phyloP scores from a whole-genome alignment of 2,329 filamentous ascomycete species.

The Cytospora paraplurivora region DNA sequence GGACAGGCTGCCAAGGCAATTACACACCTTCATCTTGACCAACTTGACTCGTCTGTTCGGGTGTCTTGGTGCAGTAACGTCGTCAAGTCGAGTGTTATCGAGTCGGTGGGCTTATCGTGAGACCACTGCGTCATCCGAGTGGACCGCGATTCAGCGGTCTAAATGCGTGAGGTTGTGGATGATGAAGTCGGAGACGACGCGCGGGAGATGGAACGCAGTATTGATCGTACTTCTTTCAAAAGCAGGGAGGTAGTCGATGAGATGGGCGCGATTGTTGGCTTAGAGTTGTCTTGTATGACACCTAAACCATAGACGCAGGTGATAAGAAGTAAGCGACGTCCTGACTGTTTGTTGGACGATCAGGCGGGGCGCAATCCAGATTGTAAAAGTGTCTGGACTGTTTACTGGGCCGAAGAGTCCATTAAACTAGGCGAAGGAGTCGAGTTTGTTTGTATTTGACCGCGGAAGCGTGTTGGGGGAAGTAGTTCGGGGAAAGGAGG shows the following conservation, averaged over 20 bases:
- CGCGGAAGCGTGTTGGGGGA: background rate
- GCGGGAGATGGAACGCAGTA: background rate
- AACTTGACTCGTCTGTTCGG: background rate
- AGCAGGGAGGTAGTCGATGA: background rate
- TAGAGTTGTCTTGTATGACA: constrained; percentile 2
- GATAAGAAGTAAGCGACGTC: constrained; percentile 3
- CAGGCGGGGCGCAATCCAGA: constrained; percentile 20
- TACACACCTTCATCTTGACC: constrained; percentile 44
- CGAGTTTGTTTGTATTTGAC: too few species aligned
- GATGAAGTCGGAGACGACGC: background rate
- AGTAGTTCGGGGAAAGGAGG: constrained; percentile 1
- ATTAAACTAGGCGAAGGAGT: background rate
- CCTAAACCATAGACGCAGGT: constrained; percentile 4
- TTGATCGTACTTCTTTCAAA: background rate
- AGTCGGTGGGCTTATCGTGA: constrained; percentile 27
- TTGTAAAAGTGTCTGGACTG: constrained; percentile 21
- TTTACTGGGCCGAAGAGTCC: constrained; percentile 14
- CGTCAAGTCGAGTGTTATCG: constrained; percentile 24
- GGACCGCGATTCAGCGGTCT: constrained; percentile 18
- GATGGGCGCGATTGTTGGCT: background rate
- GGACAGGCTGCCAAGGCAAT: background rate
- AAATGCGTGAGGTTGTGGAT: background rate
- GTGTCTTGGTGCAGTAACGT: background rate
- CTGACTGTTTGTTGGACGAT: constrained; percentile 13
- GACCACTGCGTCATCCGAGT: constrained; percentile 28